Evolutionary conservation across 225 moss, liverwort and hornwort species (phyloP), one percentile per base, ranked within the genome.

Genomic region (Pseudoscleropodium purum): DNA sequence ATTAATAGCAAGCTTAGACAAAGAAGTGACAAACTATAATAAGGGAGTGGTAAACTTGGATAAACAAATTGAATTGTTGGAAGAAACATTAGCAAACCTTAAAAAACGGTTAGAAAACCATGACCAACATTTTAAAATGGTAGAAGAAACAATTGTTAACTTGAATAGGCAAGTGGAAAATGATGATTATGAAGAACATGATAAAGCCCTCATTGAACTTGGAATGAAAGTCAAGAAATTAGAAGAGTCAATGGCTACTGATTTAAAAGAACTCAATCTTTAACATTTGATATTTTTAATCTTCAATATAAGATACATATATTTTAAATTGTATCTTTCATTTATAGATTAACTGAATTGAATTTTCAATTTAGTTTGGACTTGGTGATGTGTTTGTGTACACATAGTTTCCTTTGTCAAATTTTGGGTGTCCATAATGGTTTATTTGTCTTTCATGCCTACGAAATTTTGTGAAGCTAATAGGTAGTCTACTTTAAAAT

Each of bases 371-470:
- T 33, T 45, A 82, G 2, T 10, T 82, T 63, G 5, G 2, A 82
- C 15, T 45, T 33, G 2, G 39, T 80, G 13, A 43, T 2, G 4
- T 33, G 0, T 33, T n/a, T 18, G 10, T 8, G 6, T 41, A 62
- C 19, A 41, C 5, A 9, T 29, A 7, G 6, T 30, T 9, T 1
- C 2, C 0, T 41, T 29, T 19, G 13, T 60, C 27, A 81, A 30
- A 29, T 18, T 80, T 24, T 81, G 13, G 31, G 20, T 25, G 3
- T 20, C 4, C 3, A 13, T 43, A 10, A 10, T 13, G 41, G 3
- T 60, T 81, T 13, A 43, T 31, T 21, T 62, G 1, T n/a, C 5
- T 3, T 0, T 81, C 1, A 31, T 4, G 9, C 21, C 6, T 62
- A 43, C 0, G 0, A 33, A 18, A 62, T 82, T 31, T 21, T 62